Base-by-base conservation (phyloP, 345 rosid species). In the Euphorbia lathyris region DNA sequence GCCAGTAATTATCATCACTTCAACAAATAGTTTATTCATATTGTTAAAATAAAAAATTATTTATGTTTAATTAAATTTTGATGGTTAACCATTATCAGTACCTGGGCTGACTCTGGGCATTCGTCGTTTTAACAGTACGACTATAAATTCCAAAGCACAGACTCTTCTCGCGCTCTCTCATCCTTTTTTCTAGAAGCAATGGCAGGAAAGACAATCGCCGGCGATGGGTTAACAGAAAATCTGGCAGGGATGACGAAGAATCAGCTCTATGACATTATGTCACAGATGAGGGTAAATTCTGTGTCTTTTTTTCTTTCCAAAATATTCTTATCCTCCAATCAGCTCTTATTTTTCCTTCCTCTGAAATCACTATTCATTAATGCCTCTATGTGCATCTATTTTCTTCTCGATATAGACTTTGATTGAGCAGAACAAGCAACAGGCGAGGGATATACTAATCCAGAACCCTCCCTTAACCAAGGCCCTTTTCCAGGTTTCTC, bases 221-320 rank as follows among this genome's bases (percentile, higher is more conserved):
- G 93, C 57, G 97, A 90, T 2, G 90, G 87, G 4, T 72, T 87
- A 43, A 77, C 96, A 67, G 81, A 83, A 73, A 88, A 81, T 80
- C 78, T 92, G 23, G 90, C 98, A 72, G 97, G 97, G 10, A 88
- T 92, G 97, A 90, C 98, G 1, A 95, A 92, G 86, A 92, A 80
- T 79, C 94, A 92, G 78, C 99, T 90, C 57, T 88, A 95, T 69
- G 98, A 90, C 13, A 95, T 95, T 34, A 87, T 92, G 99, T 86
- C 85, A 45, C 93, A 90, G 71, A 95, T 95, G 98, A 94, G 90
- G 96, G 93, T 65, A 59, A 47, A 9, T 45, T 36, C 61, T 64
- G 20, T 43, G 36, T 63, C 42, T 16, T 16, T 43, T 42, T 29
- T 40, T 27, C 7, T 59, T 36, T 16, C 20, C 47, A 0, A 22